Evolutionary conservation across 2,329 filamentous ascomycete species (phyloP).

Genomic region (Aspergillus puulaauensis): DNA sequence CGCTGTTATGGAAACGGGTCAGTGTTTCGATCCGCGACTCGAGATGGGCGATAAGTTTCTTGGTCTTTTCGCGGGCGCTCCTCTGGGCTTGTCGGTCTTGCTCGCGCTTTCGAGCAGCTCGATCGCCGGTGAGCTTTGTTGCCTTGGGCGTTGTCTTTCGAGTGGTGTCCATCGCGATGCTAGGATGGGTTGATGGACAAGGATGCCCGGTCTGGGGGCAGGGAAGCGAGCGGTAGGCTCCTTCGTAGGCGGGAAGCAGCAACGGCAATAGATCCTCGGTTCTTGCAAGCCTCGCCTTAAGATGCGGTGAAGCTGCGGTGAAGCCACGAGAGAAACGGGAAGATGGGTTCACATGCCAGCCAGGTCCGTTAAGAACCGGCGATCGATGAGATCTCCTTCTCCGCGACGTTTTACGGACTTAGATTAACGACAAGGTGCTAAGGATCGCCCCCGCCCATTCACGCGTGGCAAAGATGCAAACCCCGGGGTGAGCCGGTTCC

Average conservation of each 20-base stretch:
- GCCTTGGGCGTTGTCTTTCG: not conserved
- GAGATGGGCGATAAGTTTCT: conserved; percentile 10
- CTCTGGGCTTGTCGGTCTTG: conserved; percentile 16
- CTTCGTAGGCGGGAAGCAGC: not conserved
- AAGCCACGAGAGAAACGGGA: not conserved
- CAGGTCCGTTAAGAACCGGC: not conserved
- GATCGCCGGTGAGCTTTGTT: conserved; percentile 9
- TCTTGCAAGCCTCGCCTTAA: not conserved
- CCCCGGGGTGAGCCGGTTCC: no score
- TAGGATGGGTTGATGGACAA: not conserved
- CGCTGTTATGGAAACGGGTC: conserved; percentile 10
- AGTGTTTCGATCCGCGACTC: conserved; percentile 13
- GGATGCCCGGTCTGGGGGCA: not conserved
- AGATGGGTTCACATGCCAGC: conserved; percentile 6
- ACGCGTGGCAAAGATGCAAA: conserved; percentile 1
- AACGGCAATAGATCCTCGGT: not conserved
- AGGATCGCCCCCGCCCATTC: conserved; percentile 5
- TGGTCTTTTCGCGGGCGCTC: conserved; percentile 14
- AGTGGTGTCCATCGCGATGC: conserved; percentile 7
- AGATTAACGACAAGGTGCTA: conserved; percentile 2
- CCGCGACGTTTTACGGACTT: conserved; percentile 4
- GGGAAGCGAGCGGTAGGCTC: not conserved
- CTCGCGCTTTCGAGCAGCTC: conserved; percentile 13
- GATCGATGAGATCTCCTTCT: conserved; percentile 4
- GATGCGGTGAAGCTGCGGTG: not conserved